phyloP scores from a whole-genome alignment of 1,284 basidiomycete species.

The Phenoliferia sp. region DNA sequence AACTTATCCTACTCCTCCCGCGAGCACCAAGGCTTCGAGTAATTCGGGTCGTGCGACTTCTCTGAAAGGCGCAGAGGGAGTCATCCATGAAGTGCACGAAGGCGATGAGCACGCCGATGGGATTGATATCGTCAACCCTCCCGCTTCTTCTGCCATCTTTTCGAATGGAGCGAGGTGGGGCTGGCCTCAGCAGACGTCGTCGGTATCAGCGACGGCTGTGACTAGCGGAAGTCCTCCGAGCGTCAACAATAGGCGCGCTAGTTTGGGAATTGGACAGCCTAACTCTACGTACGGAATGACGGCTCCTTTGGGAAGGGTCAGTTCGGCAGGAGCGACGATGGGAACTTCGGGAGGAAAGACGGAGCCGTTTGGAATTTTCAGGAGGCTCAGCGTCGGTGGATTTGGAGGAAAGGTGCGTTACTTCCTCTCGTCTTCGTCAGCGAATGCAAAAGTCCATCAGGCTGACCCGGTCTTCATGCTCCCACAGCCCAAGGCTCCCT shows the following conservation, averaged over 20 bases:
- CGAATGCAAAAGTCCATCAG: not conserved
- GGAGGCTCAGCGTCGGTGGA: constrained; percentile 23
- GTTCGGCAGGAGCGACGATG: constrained; percentile 24
- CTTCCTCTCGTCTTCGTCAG: not conserved
- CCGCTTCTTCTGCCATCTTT: constrained; percentile 12
- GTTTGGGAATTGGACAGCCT: not conserved
- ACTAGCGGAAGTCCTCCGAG: not conserved
- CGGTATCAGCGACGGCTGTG: not conserved
- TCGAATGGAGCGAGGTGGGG: constrained; percentile 29
- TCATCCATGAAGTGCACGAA: constrained; percentile 27
- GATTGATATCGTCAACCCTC: not conserved
- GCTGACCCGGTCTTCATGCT: not conserved
- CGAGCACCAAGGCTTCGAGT: not conserved
- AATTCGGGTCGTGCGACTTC: not conserved
- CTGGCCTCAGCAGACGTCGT: constrained; percentile 19
- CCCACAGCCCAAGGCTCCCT: constrained; percentile 7
- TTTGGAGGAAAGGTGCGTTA: constrained; percentile 24
- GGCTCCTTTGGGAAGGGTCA: constrained; percentile 25
- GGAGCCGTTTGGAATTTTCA: constrained; percentile 23
- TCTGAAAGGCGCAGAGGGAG: constrained; percentile 11
- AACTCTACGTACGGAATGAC: constrained; percentile 9
- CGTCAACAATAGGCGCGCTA: not conserved
- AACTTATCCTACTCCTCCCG: not conserved
- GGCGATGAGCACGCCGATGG: constrained; percentile 11
- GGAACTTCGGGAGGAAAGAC: constrained; percentile 5